Base-by-base conservation (phyloP, 768 basidiomycete genomes). In the Russula earlei region DNA sequence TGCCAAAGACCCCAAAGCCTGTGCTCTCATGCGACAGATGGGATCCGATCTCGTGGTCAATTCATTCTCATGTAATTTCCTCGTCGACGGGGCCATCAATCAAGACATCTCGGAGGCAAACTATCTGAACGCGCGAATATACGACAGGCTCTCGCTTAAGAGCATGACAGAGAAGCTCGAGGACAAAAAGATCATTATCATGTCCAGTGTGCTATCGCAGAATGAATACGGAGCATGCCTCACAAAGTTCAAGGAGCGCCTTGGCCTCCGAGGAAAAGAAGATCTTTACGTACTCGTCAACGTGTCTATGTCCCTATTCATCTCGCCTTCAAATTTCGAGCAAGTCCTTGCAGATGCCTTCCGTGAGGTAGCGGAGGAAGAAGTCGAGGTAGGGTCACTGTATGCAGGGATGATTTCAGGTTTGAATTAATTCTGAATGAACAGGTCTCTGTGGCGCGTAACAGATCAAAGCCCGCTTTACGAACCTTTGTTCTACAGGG, bases 51-150 rank as follows among this genome's bases (percentile, higher is more conserved):
- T 77, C 53, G 68, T 65, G 49, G 74, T 78, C 66, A 75, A 76
- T 54, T 67, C 70, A 2, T 77, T 77, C 53, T 68, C 71, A 2
- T 70, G 69, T 65, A 76, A 77, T 65, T 75, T 76, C 67, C 65
- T 67, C 19, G 54, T 69, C 44, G 63, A 68, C 48, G 72, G 67
- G 34, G 51, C 46, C 31, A 36, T 65, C 41, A 76, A 73, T 65
- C 58, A 61, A 20, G 72, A 73, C 60, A 63, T 76, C 53, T 67
- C 57, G 27, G 72, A 74, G 54, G 74, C 76, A 6, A 77, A 75
- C 49, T 63, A 66, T 49, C 65, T 77, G 12, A 75, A 75, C 54
- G 60, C 59, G 5, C 64, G 68, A 17, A 68, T 77, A 47, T 74
- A 70, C 63, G 65, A 74, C 40, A 64, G 68, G 25, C 65, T 76